Evolutionary conservation across 768 basidiomycete species (phyloP).

Genomic region (Guyanaporus albipodus): DNA sequence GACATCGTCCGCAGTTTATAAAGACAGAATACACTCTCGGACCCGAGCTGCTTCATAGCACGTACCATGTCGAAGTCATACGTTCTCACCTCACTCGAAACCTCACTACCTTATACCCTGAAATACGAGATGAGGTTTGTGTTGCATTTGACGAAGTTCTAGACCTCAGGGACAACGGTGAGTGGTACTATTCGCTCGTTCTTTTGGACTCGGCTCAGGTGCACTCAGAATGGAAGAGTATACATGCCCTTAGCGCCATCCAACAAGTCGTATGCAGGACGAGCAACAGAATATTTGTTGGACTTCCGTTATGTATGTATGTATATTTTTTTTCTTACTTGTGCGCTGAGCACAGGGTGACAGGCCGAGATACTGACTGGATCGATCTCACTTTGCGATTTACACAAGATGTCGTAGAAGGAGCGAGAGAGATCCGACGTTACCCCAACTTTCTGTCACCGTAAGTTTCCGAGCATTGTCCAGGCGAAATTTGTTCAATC

Average conservation of each 20-base stretch:
- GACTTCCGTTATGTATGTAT: not conserved
- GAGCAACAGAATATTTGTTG: not conserved
- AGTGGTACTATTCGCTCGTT: not conserved
- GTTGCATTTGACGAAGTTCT: not conserved
- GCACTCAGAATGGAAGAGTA: not conserved
- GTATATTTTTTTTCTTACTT: too few relatives aligned
- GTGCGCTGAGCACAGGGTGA: not conserved
- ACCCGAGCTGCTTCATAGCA: not conserved
- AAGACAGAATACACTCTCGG: not conserved
- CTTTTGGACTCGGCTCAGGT: not conserved
- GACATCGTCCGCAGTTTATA: not conserved
- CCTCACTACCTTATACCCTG: not conserved
- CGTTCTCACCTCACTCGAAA: not conserved
- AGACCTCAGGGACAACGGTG: not conserved
- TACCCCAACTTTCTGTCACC: not conserved
- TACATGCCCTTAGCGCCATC: not conserved
- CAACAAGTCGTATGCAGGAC: not conserved
- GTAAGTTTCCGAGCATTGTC: not conserved
- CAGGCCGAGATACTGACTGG: not conserved
- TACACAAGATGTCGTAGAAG: not conserved
- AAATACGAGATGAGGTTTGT: not conserved
- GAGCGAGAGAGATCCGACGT: not conserved
- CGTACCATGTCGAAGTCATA: not conserved
- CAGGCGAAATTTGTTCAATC: not conserved
- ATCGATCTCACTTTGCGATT: not conserved